Evolutionary conservation across 352 stramenopile species (phyloP), one percentile per base, ranked within the genome.

Genomic region (Peronospora destructor): DNA sequence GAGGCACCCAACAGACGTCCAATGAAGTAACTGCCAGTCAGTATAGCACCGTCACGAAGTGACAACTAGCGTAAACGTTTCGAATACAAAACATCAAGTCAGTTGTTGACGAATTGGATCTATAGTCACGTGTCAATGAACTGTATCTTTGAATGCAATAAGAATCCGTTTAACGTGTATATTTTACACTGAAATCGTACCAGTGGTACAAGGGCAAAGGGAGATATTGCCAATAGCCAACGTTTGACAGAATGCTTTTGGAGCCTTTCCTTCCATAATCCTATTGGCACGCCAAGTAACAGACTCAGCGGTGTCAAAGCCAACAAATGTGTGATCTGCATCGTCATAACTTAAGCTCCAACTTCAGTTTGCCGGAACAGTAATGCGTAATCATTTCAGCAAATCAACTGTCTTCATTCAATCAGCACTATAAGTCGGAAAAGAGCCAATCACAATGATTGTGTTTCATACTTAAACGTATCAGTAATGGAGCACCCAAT

Each of bases 201-300:
- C 62, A 85, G 34, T 3, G 68, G 51, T 35, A 55, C 63, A 17
- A 78, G 39, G 1, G 57, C 13, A 13, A 81, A 54, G 14, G 73
- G 75, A 19, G 53, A 41, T 12, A 87, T 52, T 25, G 49, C 34
- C 13, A 89, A 45, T 12, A 66, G 17, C 69, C 63, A 78, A 4
- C 78, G 66, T 56, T 67, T 64, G 8, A 64, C 25, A 2, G 75
- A 85, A 21, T 67, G 21, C 28, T 71, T 76, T 7, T 37, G 34
- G 26, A 67, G 38, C 12, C 59, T 64, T 50, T 89, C 78, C 44
- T 87, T 86, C 10, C 81, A 29, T 3, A 85, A 12, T 4, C 78
- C 78, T 1, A 71, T 51, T 5, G 64, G 59, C 4, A 84, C 14
- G 21, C 78, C 78, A 1, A 85, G 46, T 36, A 63, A 29, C 17